These are phyloP conservation scores for Phycomyces nitens DNA, from an alignment of 192 early-diverging fungal genomes.

Conservation along the genomic window DNA sequence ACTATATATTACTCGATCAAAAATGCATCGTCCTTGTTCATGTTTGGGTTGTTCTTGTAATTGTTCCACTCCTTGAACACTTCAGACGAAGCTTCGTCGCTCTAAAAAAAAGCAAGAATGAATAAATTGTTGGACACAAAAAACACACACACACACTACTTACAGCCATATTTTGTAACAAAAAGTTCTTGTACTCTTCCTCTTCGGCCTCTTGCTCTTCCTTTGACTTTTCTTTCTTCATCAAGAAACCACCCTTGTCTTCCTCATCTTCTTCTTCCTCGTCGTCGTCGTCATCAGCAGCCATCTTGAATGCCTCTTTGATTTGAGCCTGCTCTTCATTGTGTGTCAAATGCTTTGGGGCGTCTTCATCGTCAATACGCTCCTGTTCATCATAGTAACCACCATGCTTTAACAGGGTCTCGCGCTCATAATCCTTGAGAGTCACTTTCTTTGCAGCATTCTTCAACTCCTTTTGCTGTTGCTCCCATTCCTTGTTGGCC, in stretches of 20 bases:
- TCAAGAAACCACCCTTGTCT: constrained; percentile 69
- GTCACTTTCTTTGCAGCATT: constrained; percentile 61
- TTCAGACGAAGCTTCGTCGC: constrained; percentile 47
- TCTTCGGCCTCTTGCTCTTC: constrained; percentile 81
- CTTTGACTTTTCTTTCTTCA: constrained; percentile 68
- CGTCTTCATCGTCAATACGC: constrained; percentile 31
- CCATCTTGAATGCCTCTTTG: constrained; percentile 65
- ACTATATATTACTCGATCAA: constrained; percentile 63
- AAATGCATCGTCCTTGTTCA: constrained; percentile 58
- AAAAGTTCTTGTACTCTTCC: constrained; percentile 83
- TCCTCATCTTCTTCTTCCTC: constrained; percentile 28
- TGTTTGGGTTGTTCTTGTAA: constrained; percentile 47
- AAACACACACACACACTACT: neutral
- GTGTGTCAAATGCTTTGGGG: constrained; percentile 60
- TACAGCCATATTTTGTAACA: constrained; percentile 73
- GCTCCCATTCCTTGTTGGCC: constrained; percentile 60
- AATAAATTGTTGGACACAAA: no score
- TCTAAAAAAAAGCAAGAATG: constrained; percentile 14
- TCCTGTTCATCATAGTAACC: constrained; percentile 46
- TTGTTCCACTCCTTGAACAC: constrained; percentile 60
- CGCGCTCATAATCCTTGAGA: constrained; percentile 85
- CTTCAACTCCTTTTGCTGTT: constrained; percentile 54
- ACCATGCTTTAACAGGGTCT: constrained; percentile 65
- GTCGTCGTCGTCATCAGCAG: constrained; percentile 48
- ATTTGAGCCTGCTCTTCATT: constrained; percentile 83